Base-by-base conservation (phyloP, 345 rosid species). In the Acer campestre region DNA sequence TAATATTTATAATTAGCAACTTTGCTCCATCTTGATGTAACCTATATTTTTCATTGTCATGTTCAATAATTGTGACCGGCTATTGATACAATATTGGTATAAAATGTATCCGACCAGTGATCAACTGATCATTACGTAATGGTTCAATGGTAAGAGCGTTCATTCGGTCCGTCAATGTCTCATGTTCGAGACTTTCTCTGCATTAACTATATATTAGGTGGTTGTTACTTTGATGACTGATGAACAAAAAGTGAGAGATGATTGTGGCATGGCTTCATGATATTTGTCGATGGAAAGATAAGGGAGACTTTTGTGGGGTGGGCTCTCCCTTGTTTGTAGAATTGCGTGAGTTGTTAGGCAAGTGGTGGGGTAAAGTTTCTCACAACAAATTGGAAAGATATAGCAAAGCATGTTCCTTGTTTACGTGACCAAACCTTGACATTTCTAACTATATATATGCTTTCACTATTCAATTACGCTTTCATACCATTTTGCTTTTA, bases 281-380 rank as follows among this genome's bases (percentile, higher is more conserved):
- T 59, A 59, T 59, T 22, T 3, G 63, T 18, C 6, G 63, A 59
- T 8, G 2, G 62, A 58, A 58, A 58, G 25, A n/a, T 58, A n/a
- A 58, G 25, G 11, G 18, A 58, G 23, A 22, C 62, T 3, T 3
- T 6, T 6, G 55, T 3, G 38, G n/a, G 49, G 67, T 44, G 64
- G 68, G 58, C 38, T 74, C 49, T 55, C 25, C 46, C 6, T 35
- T 31, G 17, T 53, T 0, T 10, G 3, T n/a, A 4, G 25, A 59
- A n/a, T 55, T 31, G 59, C 74, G 79, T 69, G 56, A 74, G 11
- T 59, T 61, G 27, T 23, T 23, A 51, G 62, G 70, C 44, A 18
- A 68, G 56, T 16, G 58, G 55, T 62, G 11, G 82, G 74, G 74
- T 13, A 48, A 74, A 2, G 14, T 27, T 63, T 42, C 10, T 22